These are phyloP conservation scores for Aureobasidium leucospermi DNA, from an alignment of 2,329 filamentous ascomycete genomes.

Conservation along the genomic window DNA sequence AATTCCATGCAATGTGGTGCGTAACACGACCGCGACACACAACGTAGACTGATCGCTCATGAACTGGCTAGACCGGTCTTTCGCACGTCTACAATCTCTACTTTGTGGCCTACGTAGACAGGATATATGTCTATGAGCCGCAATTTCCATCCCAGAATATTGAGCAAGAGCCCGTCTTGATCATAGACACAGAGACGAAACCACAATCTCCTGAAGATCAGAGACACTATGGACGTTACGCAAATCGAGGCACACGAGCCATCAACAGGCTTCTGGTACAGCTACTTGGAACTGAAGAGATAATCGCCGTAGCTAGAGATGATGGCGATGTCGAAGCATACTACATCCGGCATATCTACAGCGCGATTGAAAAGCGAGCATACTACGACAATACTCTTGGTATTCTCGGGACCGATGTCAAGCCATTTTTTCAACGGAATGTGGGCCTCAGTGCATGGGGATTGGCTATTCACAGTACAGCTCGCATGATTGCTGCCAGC, in stretches of 20 bases:
- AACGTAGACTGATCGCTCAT: slow-evolving; percentile 5
- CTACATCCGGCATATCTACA: slow-evolving; percentile 27
- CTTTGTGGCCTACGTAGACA: slow-evolving; percentile 36
- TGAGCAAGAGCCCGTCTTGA: slow-evolving; percentile 28
- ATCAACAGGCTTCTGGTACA: slow-evolving; percentile 40
- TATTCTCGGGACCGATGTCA: slow-evolving; percentile 36
- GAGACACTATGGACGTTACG: background rate
- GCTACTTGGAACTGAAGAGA: slow-evolving; percentile 39
- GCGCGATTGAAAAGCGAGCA: slow-evolving; percentile 29
- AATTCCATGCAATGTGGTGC: slow-evolving; percentile 31
- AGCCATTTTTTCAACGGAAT: slow-evolving; percentile 64
- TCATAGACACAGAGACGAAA: slow-evolving; percentile 33
- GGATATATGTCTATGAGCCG: slow-evolving; percentile 38
- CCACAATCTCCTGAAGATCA: background rate
- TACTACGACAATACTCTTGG: slow-evolving; percentile 21
- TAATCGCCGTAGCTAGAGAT: slow-evolving; percentile 48
- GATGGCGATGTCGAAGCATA: slow-evolving; percentile 48
- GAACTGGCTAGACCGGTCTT: slow-evolving; percentile 32
- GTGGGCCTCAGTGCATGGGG: slow-evolving; percentile 83
- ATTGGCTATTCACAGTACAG: slow-evolving; percentile 68
- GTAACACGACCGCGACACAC: slow-evolving; percentile 11
- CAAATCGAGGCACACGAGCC: slow-evolving; percentile 21
- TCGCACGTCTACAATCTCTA: slow-evolving; percentile 42
- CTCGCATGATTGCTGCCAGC: slow-evolving; percentile 79
- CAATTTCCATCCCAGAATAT: slow-evolving; percentile 36